Percentiles rank a stretch among this genome's conserved stretches.
phyloP scores from a whole-genome alignment of 805 yeast species.

The Suhomyces kilbournensis region DNA sequence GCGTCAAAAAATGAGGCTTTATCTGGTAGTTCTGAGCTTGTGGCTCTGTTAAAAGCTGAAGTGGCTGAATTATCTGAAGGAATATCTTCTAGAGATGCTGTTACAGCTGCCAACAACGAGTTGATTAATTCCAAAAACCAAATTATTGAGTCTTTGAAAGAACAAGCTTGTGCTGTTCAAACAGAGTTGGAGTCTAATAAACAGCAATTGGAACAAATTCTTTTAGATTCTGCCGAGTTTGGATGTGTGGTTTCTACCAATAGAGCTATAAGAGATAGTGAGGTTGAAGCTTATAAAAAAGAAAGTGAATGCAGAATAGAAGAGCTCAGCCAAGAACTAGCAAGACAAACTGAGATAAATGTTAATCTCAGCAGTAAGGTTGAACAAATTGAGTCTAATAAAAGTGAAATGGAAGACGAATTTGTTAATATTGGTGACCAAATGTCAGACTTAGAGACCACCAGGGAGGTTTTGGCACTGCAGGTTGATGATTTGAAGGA shows the following conservation, averaged over 20 bases:
- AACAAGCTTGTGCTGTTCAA: not conserved
- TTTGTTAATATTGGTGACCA: slow-evolving; percentile 1
- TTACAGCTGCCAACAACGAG: not conserved
- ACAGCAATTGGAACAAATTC: not conserved
- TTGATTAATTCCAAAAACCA: not conserved
- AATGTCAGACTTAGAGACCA: not conserved
- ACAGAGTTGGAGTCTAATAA: not conserved
- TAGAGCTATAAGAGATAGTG: not conserved
- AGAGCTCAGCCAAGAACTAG: slow-evolving; percentile 1
- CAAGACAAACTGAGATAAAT: slow-evolving; percentile 4
- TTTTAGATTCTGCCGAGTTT: not conserved
- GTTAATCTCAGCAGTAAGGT: slow-evolving; percentile 2
- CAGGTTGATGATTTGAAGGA: slow-evolving; percentile 10
- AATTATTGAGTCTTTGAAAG: not conserved
- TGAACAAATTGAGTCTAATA: not conserved
- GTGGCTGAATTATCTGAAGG: not conserved
- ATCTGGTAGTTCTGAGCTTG: not conserved
- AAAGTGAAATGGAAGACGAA: slow-evolving; percentile 3
- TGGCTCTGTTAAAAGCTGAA: not conserved
- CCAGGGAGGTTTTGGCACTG: not conserved
- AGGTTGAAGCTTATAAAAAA: not conserved
- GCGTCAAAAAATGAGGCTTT: not conserved
- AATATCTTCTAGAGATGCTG: not conserved
- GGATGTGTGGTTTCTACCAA: not conserved
- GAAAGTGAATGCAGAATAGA: not conserved